These are phyloP conservation scores for Vachellia pachyceras DNA, from an alignment of 306 rosid genomes.

Conservation along the genomic window DNA sequence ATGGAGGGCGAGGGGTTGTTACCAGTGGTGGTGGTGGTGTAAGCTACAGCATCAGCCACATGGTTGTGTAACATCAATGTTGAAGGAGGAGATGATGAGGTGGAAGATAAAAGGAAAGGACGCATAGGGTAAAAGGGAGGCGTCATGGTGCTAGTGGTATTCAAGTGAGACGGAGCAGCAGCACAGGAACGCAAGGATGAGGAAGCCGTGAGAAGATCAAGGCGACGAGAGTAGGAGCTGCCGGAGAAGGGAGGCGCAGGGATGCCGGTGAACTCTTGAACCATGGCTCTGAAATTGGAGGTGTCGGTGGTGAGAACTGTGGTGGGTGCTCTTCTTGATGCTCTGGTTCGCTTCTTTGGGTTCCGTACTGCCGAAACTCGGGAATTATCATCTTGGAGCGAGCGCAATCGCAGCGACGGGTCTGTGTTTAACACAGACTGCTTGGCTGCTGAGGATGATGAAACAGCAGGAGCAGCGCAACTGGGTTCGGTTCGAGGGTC, in stretches of 20 bases:
- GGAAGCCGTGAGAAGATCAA: constrained; percentile 56
- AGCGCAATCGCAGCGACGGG: too few relatives aligned
- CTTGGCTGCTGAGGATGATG: neutral
- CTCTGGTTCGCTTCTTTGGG: constrained; percentile 82
- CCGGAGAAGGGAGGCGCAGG: constrained; percentile 80
- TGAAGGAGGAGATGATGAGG: constrained; percentile 43
- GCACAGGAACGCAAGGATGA: constrained; percentile 40
- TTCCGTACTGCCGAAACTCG: constrained; percentile 27
- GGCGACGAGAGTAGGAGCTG: constrained; percentile 61
- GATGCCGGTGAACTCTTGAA: constrained; percentile 88
- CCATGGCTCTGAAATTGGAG: constrained; percentile 91
- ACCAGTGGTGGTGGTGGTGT: constrained; percentile 24
- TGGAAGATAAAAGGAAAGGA: constrained; percentile 42
- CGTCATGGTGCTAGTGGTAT: constrained; percentile 22
- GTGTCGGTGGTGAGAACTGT: constrained; percentile 90
- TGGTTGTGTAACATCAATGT: constrained; percentile 42
- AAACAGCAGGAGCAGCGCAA: constrained; percentile 33
- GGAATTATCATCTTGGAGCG: too few relatives aligned
- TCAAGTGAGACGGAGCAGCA: neutral
- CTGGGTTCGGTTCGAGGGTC: constrained; percentile 52
- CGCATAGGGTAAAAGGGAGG: neutral
- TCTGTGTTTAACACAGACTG: too few relatives aligned
- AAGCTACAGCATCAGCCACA: constrained; percentile 48
- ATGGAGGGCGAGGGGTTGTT: constrained; percentile 6
- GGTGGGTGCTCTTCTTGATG: constrained; percentile 86